These are phyloP conservation scores for Geosiphon pyriformis DNA, from an alignment of 192 early-diverging fungal species.

Conservation along the genomic window DNA sequence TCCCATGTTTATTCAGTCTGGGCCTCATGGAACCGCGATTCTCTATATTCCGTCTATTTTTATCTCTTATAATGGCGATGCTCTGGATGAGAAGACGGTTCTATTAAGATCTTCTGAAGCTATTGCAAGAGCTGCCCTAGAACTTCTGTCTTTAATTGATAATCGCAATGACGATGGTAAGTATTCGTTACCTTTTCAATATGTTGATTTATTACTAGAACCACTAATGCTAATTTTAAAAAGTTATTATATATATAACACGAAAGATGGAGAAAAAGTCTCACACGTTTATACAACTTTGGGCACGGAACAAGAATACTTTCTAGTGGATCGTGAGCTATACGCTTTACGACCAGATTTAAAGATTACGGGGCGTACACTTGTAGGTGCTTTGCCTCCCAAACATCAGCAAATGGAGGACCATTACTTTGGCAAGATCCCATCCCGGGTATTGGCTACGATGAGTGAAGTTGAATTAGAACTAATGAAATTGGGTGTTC, in stretches of 20 bases:
- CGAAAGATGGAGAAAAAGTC: slow-evolving; percentile 51
- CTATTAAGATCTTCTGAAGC: slow-evolving; percentile 88
- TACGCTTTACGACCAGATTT: slow-evolving; percentile 94
- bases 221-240: too few relatives aligned
- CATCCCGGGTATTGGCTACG: slow-evolving; percentile 81
- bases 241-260: too few relatives aligned
- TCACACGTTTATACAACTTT: slow-evolving; percentile 87
- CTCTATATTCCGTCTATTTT: slow-evolving; percentile 98
- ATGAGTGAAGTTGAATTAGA: slow-evolving; percentile 95
- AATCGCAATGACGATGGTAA: slow-evolving; percentile 48
- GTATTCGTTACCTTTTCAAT: slow-evolving; percentile 15
- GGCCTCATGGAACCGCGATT: slow-evolving; percentile 86
- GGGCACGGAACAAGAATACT: slow-evolving; percentile 98
- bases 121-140: slow-evolving; percentile 73
- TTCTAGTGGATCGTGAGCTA: slow-evolving; percentile 92
- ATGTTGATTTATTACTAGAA: too few relatives aligned
- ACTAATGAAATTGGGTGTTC: slow-evolving; percentile 89
- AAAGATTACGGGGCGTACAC: slow-evolving; percentile 92
- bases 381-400: slow-evolving; percentile 90
- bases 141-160: slow-evolving; percentile 76
- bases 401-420: slow-evolving; percentile 99
- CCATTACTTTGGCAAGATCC: slow-evolving; percentile 99
- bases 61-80: slow-evolving; percentile 99
- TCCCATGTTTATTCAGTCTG: slow-evolving; percentile 93
- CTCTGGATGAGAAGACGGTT: slow-evolving; percentile 97